phyloP scores from a whole-genome alignment of 345 rosid genomes.

The Hevea brasiliensis region DNA sequence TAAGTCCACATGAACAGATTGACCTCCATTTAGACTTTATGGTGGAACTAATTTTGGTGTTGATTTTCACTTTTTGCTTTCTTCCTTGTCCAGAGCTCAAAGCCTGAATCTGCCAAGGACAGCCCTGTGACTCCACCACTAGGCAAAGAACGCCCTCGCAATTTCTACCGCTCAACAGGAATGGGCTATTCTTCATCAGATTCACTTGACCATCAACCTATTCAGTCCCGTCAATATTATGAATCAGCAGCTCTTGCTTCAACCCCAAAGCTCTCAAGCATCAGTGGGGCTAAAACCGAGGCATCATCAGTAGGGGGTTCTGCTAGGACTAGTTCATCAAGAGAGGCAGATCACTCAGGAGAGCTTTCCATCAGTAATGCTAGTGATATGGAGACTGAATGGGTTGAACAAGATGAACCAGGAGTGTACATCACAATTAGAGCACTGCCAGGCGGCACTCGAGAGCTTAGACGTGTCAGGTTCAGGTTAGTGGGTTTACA shows the following conservation, averaged over 20 bases:
- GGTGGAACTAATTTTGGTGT: conserved; percentile 4
- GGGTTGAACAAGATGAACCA: conserved; percentile 95
- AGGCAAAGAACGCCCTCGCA: conserved; percentile 57
- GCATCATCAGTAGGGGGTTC: conserved; percentile 76
- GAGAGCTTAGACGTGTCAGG: conserved; percentile 94
- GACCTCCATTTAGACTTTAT: not conserved
- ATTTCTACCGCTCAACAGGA: conserved; percentile 42
- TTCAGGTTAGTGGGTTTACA: conserved; percentile 62
- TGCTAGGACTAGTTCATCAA: conserved; percentile 63
- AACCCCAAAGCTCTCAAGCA: conserved; percentile 71
- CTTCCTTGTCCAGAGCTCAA: conserved; percentile 46
- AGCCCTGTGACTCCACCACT: conserved; percentile 83
- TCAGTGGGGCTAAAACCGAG: conserved; percentile 68
- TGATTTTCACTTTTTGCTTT: not conserved
- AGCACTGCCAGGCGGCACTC: conserved; percentile 67
- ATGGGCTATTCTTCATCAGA: conserved; percentile 61
- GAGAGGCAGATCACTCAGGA: conserved; percentile 70
- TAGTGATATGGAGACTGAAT: conserved; percentile 84
- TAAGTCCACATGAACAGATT: not conserved
- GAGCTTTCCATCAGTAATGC: conserved; percentile 89
- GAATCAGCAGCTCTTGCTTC: conserved; percentile 62
- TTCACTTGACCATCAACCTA: conserved; percentile 57
- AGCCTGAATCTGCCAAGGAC: conserved; percentile 58
- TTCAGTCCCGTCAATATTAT: conserved; percentile 39
- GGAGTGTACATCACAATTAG: conserved; percentile 93